Evolutionary conservation across 176 grass and related monocot genomes (phyloP), one percentile per base, ranked within the genome.

Genomic region (Carex parvula): DNA sequence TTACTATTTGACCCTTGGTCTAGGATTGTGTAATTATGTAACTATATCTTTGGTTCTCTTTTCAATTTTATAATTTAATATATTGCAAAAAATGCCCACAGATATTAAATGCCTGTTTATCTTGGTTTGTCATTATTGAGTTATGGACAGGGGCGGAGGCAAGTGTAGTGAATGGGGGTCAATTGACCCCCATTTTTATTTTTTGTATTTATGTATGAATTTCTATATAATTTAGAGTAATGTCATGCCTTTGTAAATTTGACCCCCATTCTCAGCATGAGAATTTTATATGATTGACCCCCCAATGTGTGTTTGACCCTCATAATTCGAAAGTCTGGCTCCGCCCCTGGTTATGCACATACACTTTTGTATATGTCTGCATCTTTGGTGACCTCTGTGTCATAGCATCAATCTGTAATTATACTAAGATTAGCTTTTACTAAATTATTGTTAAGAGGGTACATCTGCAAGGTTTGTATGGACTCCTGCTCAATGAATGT

Each of bases 1-100:
- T 39, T 18, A 80, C 53, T 41, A 59, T 59, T 54, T 79, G 35
- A 80, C 4, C 74, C 74, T 61, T 80, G 39, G 21, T 61, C 70
- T 53, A 24, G 39, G 11, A 73, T 50, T 22, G 39, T 72, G 69
- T 42, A 9, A 33, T n/a, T 18, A 33, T n/a, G 16, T 74, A 13
- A 46, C 44, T 74, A 50, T 52, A 74, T 50, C 5, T 46, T 73
- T 42, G 7, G 44, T 74, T 5, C 4, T 52, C 21, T 6, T 74
- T 74, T 53, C 16, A 52, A 24, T 74, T 53, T 74, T 42, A 14
- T 74, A 74, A 20, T 18, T 52, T 8, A 70, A 70, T 18, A 70
- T 41, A 70, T 1, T 32, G 5, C 11, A 24, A 12, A 15, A 30
- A 76, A 54, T 77, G 37, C 14, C 50, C 24, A 32, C 24, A 17